These are phyloP conservation scores for Malus orientalis DNA, from an alignment of 306 rosid species.

Conservation along the genomic window DNA sequence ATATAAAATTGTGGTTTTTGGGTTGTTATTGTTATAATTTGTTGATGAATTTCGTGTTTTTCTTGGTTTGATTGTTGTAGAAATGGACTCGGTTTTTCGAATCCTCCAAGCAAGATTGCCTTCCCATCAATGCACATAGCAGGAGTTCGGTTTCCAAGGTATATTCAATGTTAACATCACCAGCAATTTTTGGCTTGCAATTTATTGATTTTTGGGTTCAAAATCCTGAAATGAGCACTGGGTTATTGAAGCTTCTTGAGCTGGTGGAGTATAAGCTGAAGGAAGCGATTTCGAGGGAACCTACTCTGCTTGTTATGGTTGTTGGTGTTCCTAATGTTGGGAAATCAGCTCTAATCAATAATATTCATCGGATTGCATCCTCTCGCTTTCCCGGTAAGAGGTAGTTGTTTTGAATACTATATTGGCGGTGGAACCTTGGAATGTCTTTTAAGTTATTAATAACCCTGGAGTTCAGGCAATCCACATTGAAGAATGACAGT, in stretches of 20 bases:
- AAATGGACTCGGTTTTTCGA: slow-evolving; percentile 69
- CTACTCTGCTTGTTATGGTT: slow-evolving; percentile 90
- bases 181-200: background rate
- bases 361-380: slow-evolving; percentile 69
- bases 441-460: background rate
- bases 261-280: slow-evolving; percentile 71
- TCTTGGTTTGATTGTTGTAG: slow-evolving; percentile 25
- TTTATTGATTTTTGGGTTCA: background rate
- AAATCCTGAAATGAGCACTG: background rate
- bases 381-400: slow-evolving; percentile 61
- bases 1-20: background rate
- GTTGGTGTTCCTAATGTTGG: slow-evolving; percentile 95
- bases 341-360: slow-evolving; percentile 77
- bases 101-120: slow-evolving; percentile 50
- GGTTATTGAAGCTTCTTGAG: slow-evolving; percentile 50
- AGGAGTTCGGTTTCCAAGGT: slow-evolving; percentile 71
- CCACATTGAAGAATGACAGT: slow-evolving; percentile 13
- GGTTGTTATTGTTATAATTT: background rate
- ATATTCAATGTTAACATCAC: background rate
- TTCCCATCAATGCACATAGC: slow-evolving; percentile 77
- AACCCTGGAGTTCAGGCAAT: background rate
- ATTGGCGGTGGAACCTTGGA: background rate
- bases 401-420: background rate
- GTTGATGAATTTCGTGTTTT: background rate
- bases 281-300: slow-evolving; percentile 70